Conservation (phyloP, 2,329 filamentous ascomycete species). For the Colletotrichum camelliae region DNA sequence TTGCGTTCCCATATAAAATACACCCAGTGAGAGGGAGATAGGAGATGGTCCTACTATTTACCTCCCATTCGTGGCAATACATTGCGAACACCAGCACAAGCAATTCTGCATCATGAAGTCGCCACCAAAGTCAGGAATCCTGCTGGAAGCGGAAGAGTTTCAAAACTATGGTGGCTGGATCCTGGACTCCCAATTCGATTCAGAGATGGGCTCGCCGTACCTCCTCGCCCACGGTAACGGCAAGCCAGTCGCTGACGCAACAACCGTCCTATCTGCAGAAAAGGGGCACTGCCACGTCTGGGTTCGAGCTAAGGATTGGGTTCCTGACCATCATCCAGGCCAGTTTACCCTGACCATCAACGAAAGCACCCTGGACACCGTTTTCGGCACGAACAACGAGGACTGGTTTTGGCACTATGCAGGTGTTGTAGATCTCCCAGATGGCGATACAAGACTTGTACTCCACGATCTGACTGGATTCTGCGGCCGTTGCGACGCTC, state of each 20-base stretch:
- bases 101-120: background rate
- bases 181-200: background rate
- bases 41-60: background rate
- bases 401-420: background rate
- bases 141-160: background rate
- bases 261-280: background rate
- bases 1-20: background rate
- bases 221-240: background rate
- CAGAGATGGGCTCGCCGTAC: background rate
- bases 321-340: background rate
- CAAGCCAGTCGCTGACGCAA: background rate
- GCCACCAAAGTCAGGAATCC: background rate
- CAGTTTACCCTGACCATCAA: background rate
- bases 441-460: fast-evolving
- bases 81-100: fast-evolving
- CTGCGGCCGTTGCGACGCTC: fast-evolving
- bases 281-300: background rate
- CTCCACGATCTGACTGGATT: background rate
- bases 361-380: background rate
- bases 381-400: background rate
- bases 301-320: background rate
- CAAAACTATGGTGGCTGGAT: background rate
- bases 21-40: background rate
- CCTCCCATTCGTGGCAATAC: background rate
- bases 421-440: background rate